Conservation (phyloP, 352 stramenopile species). For the Phytophthora melonis region DNA sequence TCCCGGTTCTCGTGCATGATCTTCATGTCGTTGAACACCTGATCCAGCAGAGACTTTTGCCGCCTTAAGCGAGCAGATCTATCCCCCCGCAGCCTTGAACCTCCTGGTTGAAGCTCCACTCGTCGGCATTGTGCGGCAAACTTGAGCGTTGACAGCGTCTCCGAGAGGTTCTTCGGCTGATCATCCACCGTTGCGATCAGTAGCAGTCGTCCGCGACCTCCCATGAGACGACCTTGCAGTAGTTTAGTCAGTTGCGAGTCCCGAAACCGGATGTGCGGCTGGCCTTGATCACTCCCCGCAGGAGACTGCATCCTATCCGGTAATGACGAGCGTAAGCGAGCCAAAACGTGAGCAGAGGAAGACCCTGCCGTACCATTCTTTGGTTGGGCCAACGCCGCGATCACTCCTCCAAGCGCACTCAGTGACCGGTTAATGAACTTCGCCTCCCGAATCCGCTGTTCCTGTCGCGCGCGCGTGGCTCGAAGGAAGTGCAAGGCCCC, state of each 20-base stretch:
- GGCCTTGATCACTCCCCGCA: constrained; percentile 18
- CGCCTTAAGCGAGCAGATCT: constrained; percentile 21
- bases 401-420: constrained; percentile 73
- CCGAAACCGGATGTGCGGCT: constrained; percentile 68
- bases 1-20: constrained; percentile 63
- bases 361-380: constrained; percentile 9
- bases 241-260: constrained; percentile 83
- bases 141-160: constrained; percentile 81
- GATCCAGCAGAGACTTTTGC: constrained; percentile 43
- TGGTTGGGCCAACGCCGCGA: constrained; percentile 58
- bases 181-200: constrained; percentile 77
- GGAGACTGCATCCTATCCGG: constrained; percentile 11
- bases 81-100: constrained; percentile 16
- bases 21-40: constrained; percentile 62
- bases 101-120: constrained; percentile 51
- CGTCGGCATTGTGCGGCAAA: constrained; percentile 76
- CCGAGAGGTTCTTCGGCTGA: constrained; percentile 55
- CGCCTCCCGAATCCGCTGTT: constrained; percentile 75
- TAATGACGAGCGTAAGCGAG: constrained; percentile 9
- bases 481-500: constrained; percentile 61
- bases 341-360: constrained; percentile 9
- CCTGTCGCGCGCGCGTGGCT: constrained; percentile 56
- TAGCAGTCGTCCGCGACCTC: constrained; percentile 52
- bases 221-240: constrained; percentile 60
- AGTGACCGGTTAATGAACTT: constrained; percentile 86